Evolutionary conservation across 1,284 basidiomycete genomes (phyloP), one percentile per base, ranked within the genome.

Genomic region (Schizopora paradoxa): DNA sequence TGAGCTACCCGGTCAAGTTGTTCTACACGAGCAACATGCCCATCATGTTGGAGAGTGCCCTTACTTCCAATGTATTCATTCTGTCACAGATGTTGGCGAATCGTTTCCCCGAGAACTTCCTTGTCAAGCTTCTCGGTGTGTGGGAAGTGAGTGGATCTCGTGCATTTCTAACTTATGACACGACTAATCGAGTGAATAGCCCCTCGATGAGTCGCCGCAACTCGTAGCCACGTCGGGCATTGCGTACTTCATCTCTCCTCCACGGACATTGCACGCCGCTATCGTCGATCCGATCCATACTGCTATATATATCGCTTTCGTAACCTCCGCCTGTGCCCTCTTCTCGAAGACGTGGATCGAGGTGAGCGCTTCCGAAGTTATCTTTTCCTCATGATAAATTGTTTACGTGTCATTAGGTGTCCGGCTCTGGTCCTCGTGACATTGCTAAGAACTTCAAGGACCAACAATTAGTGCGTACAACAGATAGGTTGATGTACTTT

Each of bases 311-410:
- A 84, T 98, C 61, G 69, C 79, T 5, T 98, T 98, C 70, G 96
- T 95, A 68, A 75, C 95, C 51, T 84, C 87, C 26, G 91, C 92
- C 10, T 99, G 95, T 62, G 95, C 95, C 10, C 74, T 98, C 57
- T 98, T 99, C 76, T 94, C 90, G 64, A 98, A 98, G 77, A 96
- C 95, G 4, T 99, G 95, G 95, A 98, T 99, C 59, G 95, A 98
- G 61, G 92, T 47, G 14, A 14, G 28, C 14, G 14, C 10, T 31
- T 31, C 28, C 28, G n/a, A n/a, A n/a, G n/a, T n/a, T n/a, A n/a
- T n/a, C 28, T 14, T 31, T 14, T 14, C 28, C 14, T 31, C 28
- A 31, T 14, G 10, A 10, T 31, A 14, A 10, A 14, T 14, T 31
- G 28, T 10, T 14, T 14, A 31, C 14, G 10, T 14, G 14, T 31